Percentiles rank a stretch among this genome's conserved stretches.
phyloP scores from a whole-genome alignment of 352 stramenopile genomes.

The Globisporangium rhizosaccharum region DNA sequence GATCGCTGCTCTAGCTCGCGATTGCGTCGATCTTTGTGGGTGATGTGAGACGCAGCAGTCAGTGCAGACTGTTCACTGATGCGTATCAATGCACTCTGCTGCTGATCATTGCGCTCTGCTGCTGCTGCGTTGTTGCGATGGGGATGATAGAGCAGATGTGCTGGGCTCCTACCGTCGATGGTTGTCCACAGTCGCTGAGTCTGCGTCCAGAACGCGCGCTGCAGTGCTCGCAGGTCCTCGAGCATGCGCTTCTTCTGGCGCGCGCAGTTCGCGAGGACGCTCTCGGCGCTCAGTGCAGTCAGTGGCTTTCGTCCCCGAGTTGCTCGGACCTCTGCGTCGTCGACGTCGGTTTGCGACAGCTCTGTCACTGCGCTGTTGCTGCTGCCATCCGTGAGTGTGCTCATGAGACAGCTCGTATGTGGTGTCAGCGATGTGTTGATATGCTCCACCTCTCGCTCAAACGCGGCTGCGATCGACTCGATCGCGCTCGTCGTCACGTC shows the following conservation, averaged over 20 bases:
- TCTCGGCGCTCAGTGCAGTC: constrained; percentile 12
- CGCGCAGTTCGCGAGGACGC: constrained; percentile 25
- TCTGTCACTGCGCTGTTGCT: not conserved
- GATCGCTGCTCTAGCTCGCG: not conserved
- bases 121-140: not conserved
- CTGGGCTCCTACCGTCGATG: not conserved
- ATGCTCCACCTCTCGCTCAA: constrained; percentile 1
- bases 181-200: constrained; percentile 6
- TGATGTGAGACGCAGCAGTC: not conserved
- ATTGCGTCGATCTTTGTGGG: not conserved
- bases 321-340: not conserved
- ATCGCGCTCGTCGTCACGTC: constrained; percentile 2
- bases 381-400: not conserved
- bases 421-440: not conserved
- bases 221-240: constrained; percentile 25
- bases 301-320: not conserved
- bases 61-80: too few relatives aligned
- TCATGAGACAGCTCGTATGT: not conserved
- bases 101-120: not conserved
- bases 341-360: not conserved
- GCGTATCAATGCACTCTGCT: not conserved
- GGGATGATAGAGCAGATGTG: too few relatives aligned
- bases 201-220: constrained; percentile 28
- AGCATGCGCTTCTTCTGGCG: constrained; percentile 24
- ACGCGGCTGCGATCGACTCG: not conserved